A percentile compares a stretch with the other conserved stretches of the same genome.
Conservation (phyloP, 2,329 filamentous ascomycete genomes). For the Aspergillus sp. region DNA sequence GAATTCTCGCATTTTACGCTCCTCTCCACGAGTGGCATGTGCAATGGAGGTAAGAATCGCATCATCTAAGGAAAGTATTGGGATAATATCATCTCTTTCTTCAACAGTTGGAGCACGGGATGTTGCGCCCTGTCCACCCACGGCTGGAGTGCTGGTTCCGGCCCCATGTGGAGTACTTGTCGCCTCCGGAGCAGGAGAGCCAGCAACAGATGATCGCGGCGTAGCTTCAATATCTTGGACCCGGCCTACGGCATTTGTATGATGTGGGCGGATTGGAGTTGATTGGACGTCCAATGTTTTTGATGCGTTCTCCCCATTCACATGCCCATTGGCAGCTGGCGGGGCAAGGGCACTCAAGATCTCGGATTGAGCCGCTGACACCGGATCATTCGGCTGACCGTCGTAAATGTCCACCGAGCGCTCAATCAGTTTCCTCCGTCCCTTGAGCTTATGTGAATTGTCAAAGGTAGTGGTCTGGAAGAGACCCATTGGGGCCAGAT, state of each 20-base stretch:
- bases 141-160: slow-evolving; percentile 36
- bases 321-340: slow-evolving; percentile 21
- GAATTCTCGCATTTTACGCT: slow-evolving; percentile 88
- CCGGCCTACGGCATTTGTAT: slow-evolving; percentile 63
- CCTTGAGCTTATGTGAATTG: slow-evolving; percentile 68
- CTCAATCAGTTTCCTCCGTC: slow-evolving; percentile 73
- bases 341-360: slow-evolving; percentile 49
- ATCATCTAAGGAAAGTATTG: slow-evolving; percentile 74
- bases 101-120: slow-evolving; percentile 42
- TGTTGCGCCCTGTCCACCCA: slow-evolving; percentile 24
- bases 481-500: slow-evolving; percentile 90
- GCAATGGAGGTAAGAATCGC: slow-evolving; percentile 86
- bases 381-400: slow-evolving; percentile 81
- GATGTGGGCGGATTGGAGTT: slow-evolving; percentile 49
- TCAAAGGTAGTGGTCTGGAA: slow-evolving; percentile 87
- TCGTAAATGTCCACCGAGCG: slow-evolving; percentile 94
- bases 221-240: slow-evolving; percentile 65
- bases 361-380: slow-evolving; percentile 73
- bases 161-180: slow-evolving; percentile 57
- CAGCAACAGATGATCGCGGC: slow-evolving; percentile 76
- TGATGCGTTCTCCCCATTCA: slow-evolving; percentile 33
- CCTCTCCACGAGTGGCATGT: slow-evolving; percentile 78
- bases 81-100: slow-evolving; percentile 71
- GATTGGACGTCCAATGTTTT: slow-evolving; percentile 27
- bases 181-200: slow-evolving; percentile 78